These are phyloP conservation scores for Blepharisma undulans DNA, from an alignment of 169 alveolate genomes.

Conservation along the genomic window DNA sequence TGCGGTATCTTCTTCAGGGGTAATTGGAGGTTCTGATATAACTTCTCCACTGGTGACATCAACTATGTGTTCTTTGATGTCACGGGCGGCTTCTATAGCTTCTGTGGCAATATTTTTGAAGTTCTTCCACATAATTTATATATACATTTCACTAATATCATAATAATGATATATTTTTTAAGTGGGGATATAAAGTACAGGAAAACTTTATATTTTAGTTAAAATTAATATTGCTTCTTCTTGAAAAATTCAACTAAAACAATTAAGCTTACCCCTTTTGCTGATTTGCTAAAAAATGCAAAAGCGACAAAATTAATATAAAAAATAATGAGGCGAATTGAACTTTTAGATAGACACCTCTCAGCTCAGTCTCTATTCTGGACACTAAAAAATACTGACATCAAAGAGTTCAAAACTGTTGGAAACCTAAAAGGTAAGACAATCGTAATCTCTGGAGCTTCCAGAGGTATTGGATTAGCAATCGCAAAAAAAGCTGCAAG, in stretches of 20 bases:
- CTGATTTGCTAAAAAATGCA: background rate
- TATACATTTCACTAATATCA: too few species aligned
- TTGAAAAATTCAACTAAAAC: too few species aligned
- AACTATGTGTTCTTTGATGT: conserved; percentile 28
- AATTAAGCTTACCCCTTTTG: background rate
- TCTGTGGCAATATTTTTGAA: conserved; percentile 20
- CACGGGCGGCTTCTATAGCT: conserved; percentile 28
- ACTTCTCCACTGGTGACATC: conserved; percentile 30
- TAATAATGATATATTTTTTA: too few species aligned
- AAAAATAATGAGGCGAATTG: background rate
- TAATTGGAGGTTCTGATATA: background rate
- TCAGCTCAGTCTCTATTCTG: background rate
- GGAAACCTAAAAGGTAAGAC: conserved; percentile 74
- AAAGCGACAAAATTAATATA: background rate
- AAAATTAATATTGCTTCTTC: too few species aligned
- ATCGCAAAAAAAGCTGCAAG: conserved; percentile 73
- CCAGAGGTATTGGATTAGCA: conserved; percentile 79
- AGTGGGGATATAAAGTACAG: too few species aligned
- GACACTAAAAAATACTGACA: background rate
- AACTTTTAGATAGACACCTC: background rate
- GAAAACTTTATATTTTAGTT: background rate
- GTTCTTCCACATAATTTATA: conserved; percentile 29
- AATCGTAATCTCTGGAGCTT: conserved; percentile 73
- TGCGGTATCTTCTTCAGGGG: background rate
- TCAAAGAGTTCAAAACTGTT: conserved; percentile 37